Base-by-base conservation (phyloP, 2,329 filamentous ascomycete species). In the Phialophora verrucosa region DNA sequence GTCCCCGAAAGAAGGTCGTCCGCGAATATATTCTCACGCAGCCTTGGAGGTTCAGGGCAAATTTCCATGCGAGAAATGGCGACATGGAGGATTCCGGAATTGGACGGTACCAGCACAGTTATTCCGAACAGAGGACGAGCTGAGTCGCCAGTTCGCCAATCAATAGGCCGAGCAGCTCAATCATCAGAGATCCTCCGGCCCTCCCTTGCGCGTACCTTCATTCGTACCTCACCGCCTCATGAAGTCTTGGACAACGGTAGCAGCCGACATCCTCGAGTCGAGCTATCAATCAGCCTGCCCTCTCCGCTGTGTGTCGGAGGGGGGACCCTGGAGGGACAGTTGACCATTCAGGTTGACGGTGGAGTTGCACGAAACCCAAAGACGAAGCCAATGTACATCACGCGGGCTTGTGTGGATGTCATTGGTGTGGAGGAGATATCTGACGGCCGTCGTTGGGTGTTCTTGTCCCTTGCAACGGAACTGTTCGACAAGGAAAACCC, bases 251-350 rank as follows among this genome's bases (percentile, higher is more conserved):
- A 85, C 29, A 81, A 79, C 67, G 82, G 83, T 20, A 78, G 76
- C 12, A 78, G 81, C 70, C 79, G 78, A 54, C 83, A 86, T 75
- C 80, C 82, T 35, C 78, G 83, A 47, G 75, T 86, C 2, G 77
- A 79, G 44, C 75, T 84, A 7, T 82, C 82, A 17, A 71, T 85
- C n/a, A 81, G 82, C 58, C 75, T 84, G 27, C 80, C 80, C 32
- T 82, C 83, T 20, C 79, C 83, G 4, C 73, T 86, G 8, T 85
- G 84, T 65, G 82, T 86, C n/a, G 84, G 84, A 20, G 84, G 84
- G 31, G 82, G 83, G 8, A 84, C 80, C 11, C 78, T 85, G 14
- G 83, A 86, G 75, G 84, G 84, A 23, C 78, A 79, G 62, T 76
- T 83, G 12, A 79, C 80, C 59, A 75, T 85, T 57, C 78, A 76